These are phyloP conservation scores for Annulohypoxylon maeteangense DNA, from an alignment of 495 filamentous ascomycete species.

Conservation along the genomic window DNA sequence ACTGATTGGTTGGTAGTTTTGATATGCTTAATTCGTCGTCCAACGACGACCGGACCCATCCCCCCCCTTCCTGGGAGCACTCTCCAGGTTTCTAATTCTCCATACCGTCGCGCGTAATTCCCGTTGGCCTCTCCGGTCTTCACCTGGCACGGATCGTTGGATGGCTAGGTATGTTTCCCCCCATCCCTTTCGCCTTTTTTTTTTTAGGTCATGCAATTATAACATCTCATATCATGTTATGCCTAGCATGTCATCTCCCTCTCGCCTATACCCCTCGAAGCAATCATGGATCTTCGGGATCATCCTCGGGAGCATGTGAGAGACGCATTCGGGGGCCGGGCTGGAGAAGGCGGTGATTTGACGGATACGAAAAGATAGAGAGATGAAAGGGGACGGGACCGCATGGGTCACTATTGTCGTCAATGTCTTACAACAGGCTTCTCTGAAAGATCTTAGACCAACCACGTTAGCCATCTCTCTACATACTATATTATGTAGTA, in stretches of 20 bases:
- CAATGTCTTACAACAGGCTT: constrained; percentile 41
- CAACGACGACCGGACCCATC: constrained; percentile 23
- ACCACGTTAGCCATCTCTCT: constrained; percentile 23
- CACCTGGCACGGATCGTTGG: constrained; percentile 23
- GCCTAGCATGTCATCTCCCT: neutral
- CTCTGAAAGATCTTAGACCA: constrained; percentile 31
- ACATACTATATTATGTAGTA: too few relatives aligned
- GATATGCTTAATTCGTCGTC: constrained; percentile 31
- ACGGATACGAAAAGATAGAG: constrained; percentile 26
- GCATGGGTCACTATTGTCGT: constrained; percentile 33
- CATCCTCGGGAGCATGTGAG: constrained; percentile 42
- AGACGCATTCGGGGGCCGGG: constrained; percentile 21
- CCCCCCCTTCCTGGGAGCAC: constrained; percentile 13
- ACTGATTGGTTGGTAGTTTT: constrained; percentile 33
- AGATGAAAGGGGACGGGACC: constrained; percentile 37
- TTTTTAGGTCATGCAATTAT: neutral
- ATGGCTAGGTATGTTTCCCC: neutral
- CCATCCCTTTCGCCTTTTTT: neutral
- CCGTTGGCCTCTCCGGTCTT: constrained; percentile 11
- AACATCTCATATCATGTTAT: neutral
- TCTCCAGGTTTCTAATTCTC: constrained; percentile 22
- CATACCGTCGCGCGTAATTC: constrained; percentile 22
- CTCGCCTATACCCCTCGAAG: neutral
- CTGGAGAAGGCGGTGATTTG: constrained; percentile 33
- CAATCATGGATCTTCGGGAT: constrained; percentile 27